phyloP scores from a whole-genome alignment of 2,329 filamentous ascomycete species.

The Fusarium sp. region DNA sequence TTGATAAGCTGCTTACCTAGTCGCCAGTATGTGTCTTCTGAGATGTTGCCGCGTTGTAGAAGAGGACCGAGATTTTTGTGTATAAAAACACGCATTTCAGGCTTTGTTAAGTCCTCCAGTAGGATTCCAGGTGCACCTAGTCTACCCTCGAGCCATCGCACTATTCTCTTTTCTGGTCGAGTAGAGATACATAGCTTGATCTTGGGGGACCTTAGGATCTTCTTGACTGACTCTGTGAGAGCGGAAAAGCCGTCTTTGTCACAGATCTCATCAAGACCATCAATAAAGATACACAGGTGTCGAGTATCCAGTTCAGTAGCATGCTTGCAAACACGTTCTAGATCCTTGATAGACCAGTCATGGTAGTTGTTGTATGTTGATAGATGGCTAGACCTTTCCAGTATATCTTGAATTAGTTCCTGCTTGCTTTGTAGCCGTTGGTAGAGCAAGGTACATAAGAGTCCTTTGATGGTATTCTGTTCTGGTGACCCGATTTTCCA shows the following conservation, averaged over 20 bases:
- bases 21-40: accelerated
- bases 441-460: accelerated
- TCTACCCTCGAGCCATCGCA: neutral
- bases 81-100: neutral
- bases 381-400: accelerated
- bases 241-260: neutral
- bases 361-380: accelerated
- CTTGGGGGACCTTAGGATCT: accelerated
- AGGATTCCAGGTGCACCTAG: accelerated
- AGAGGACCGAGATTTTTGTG: accelerated
- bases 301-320: accelerated
- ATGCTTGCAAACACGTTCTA: accelerated
- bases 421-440: accelerated
- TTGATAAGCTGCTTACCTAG: accelerated
- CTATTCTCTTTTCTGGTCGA: neutral
- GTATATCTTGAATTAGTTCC: accelerated
- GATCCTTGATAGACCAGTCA: neutral
- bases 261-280: neutral
- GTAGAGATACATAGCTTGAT: neutral
- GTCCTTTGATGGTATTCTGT: neutral
- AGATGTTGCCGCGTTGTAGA: accelerated
- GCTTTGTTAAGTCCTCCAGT: neutral
- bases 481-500: slow-evolving; percentile 10
- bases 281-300: accelerated
- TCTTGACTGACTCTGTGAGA: accelerated